phyloP scores from a whole-genome alignment of 2,329 filamentous ascomycete genomes.

The Pseudocercospora fuligena region DNA sequence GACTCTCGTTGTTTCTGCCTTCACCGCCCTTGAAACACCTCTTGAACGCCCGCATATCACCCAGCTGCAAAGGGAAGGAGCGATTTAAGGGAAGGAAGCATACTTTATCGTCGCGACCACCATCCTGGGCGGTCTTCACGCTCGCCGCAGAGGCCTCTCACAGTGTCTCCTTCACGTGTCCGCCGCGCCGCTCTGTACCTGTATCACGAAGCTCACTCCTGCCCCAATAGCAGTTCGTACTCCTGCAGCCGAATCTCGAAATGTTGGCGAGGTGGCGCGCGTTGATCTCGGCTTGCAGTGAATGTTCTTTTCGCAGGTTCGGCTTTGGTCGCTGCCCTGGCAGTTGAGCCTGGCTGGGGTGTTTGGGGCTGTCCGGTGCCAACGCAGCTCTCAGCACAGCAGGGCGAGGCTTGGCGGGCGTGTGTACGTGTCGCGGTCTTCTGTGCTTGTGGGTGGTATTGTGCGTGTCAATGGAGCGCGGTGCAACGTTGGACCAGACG shows the following conservation, averaged over 20 bases:
- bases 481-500: constrained; percentile 1
- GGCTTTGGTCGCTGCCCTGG: neutral
- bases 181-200: constrained; percentile 7
- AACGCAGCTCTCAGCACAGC: constrained; percentile 3
- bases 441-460: neutral
- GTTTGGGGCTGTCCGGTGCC: neutral
- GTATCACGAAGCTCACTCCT: constrained; percentile 5
- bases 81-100: constrained; percentile 14
- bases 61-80: constrained; percentile 6
- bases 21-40: neutral
- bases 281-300: constrained; percentile 4
- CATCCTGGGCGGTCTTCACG: constrained; percentile 31
- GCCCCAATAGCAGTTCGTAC: neutral
- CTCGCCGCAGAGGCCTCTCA: neutral
- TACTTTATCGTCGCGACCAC: constrained; percentile 43
- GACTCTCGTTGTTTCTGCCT: neutral
- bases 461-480: neutral
- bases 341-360: neutral
- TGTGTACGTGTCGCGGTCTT: constrained; percentile 1
- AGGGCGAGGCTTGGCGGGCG: constrained; percentile 3
- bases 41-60: constrained; percentile 12
- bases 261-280: constrained; percentile 6
- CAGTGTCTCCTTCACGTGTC: constrained; percentile 16
- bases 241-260: neutral
- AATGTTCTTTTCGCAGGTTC: neutral